phyloP scores from a whole-genome alignment of 352 stramenopile genomes.

The Poterioochromonas sp. region DNA sequence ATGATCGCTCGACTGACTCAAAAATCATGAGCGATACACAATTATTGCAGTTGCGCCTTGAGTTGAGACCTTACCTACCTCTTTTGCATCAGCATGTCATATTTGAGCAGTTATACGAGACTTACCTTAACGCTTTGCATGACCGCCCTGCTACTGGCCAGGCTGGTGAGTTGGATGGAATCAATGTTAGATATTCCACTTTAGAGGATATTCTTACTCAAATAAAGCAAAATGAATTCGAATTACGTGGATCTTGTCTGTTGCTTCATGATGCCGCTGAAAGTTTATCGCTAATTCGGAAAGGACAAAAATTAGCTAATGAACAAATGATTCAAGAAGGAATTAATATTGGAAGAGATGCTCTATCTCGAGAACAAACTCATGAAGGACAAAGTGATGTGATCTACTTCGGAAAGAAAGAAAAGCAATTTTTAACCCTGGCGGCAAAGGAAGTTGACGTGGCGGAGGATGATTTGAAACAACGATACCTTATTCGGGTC shows the following conservation, averaged over 20 bases:
- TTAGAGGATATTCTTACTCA: not conserved
- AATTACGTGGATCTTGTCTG: not conserved
- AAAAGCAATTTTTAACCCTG: not conserved
- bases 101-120: not conserved
- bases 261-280: not conserved
- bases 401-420: not conserved
- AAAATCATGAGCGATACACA: too few relatives aligned
- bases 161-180: not conserved
- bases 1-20: too few relatives aligned
- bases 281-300: not conserved
- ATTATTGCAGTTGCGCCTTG: not conserved
- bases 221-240: not conserved
- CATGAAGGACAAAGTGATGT: not conserved
- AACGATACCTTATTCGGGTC: not conserved
- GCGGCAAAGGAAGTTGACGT: not conserved
- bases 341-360: not conserved
- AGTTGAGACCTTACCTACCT: not conserved
- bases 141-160: not conserved
- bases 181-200: not conserved
- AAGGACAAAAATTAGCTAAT: not conserved
- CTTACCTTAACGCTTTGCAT: not conserved
- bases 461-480: not conserved
- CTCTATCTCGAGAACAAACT: not conserved
- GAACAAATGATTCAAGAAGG: not conserved
- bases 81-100: not conserved